A percentile compares a stretch with the other conserved stretches of the same genome.
Conservation (phyloP, 139 green algal genomes). For the Axilococcus clingmanii region DNA sequence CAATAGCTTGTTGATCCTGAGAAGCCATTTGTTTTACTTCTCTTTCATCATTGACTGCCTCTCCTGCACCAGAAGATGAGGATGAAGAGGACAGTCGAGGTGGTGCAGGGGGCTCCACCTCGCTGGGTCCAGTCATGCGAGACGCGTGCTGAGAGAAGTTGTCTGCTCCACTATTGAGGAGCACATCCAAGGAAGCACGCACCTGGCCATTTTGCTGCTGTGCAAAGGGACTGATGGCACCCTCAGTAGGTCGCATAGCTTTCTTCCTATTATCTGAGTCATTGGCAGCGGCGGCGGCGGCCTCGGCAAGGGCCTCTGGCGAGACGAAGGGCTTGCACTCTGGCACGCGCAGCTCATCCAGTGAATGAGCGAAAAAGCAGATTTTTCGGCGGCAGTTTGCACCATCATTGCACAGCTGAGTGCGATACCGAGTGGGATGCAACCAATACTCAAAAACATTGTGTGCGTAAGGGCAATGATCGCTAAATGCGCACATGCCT, state of each 20-base stretch:
- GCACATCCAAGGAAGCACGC: not conserved
- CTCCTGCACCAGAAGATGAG: not conserved
- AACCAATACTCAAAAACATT: slow-evolving; percentile 92
- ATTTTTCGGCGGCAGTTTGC: slow-evolving; percentile 59
- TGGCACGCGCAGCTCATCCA: slow-evolving; percentile 66
- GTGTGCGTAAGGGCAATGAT: slow-evolving; percentile 74
- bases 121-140: no score
- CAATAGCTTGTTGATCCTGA: slow-evolving; percentile 27
- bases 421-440: slow-evolving; percentile 77
- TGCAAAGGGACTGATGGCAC: not conserved
- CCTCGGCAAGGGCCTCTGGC: slow-evolving; percentile 30
- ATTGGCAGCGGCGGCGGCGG: slow-evolving; percentile 14
- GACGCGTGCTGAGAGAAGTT: not conserved
- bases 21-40: not conserved
- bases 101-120: no score
- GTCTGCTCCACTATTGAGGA: not conserved
- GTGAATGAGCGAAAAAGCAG: slow-evolving; percentile 91
- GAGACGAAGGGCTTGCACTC: slow-evolving; percentile 42
- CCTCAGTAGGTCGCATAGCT: not conserved
- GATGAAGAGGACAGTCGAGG: not conserved
- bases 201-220: no score
- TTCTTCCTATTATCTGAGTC: slow-evolving; percentile 1
- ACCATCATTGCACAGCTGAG: slow-evolving; percentile 89
- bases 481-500: slow-evolving; percentile 52
- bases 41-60: not conserved